Evolutionary conservation across 2,329 filamentous ascomycete genomes (phyloP), one percentile per base, ranked within the genome.

Genomic region (Cyphellophora attinorum): DNA sequence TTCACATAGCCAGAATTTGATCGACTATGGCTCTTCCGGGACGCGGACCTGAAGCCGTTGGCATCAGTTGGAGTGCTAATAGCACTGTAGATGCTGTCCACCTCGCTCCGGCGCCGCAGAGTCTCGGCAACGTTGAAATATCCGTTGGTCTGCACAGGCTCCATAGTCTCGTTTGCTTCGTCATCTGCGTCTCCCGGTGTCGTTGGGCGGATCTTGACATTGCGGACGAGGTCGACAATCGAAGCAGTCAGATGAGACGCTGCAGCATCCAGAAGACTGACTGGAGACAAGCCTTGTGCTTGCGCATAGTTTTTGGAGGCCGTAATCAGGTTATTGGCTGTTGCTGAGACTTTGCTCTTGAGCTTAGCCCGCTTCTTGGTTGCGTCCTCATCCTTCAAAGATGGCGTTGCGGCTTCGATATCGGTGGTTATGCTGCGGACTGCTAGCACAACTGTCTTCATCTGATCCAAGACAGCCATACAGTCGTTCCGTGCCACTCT

Each of bases 271-370:
- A 98, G 68, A 3, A 98, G 64, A 5, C 85, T 93, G n/a, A 98
- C 81, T 0, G 91, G 91, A 1, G 85, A 89, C 19, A 98, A 73
- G 18, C 91, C 91, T 13, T 76, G 78, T 1, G 85, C 79, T 8
- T 76, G 72, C 19, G 83, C 80, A 57, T 91, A 94, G 53, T 94
- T 94, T 64, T 93, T 94, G 19, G 85, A 81, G 2, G 89, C 85
- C 2, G 89, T 96, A 51, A 96, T 95, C 38, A 98, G 68, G 52
- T 89, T 91, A 66, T 96, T 96, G 31, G 91, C 88, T 2, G 89
- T 93, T 2, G 81, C 81, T n/a, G 86, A 93, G 3, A 96, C 81
- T 39, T 81, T 80, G 32, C 75, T 72, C 59, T 85, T 93, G 41
- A 93, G 70, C 56, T 80, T 85, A 17, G 68, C 64, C 45, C 77